Evolutionary conservation across 2,329 filamentous ascomycete genomes (phyloP).

Genomic region (Penicillium sp.): DNA sequence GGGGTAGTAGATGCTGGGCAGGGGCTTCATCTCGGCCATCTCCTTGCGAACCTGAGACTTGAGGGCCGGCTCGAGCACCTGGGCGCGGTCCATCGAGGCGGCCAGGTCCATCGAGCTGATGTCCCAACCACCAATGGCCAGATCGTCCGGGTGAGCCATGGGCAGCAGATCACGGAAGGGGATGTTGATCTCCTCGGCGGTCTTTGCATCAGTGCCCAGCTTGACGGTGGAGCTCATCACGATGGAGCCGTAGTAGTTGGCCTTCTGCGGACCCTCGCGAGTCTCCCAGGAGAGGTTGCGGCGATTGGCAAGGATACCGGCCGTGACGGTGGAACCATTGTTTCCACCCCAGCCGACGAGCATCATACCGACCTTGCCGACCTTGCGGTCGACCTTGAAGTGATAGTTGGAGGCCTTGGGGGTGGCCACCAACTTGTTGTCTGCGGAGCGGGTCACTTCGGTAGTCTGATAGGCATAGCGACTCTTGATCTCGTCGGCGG

Average conservation of each 20-base stretch:
- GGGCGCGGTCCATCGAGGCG: conserved; percentile 91
- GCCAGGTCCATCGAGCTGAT: conserved; percentile 90
- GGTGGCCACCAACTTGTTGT: conserved; percentile 79
- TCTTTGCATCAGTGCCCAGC: conserved; percentile 84
- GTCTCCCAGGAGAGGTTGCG: conserved; percentile 88
- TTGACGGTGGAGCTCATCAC: conserved; percentile 98
- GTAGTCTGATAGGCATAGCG: conserved; percentile 98
- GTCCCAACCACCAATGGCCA: conserved; percentile 95
- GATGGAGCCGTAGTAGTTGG: conserved; percentile 98
- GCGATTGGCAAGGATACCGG: conserved; percentile 95
- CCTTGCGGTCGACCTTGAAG: conserved; percentile 94
- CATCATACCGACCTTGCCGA: conserved; percentile 96
- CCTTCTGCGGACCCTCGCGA: conserved; percentile 78
- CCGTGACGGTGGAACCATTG: conserved; percentile 96
- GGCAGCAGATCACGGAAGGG: conserved; percentile 93
- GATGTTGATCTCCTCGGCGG: conserved; percentile 88
- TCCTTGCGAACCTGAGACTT: conserved; percentile 91
- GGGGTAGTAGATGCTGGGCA: conserved; percentile 97
- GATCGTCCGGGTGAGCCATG: conserved; percentile 96
- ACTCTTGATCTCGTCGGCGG: conserved; percentile 83
- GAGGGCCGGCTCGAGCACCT: conserved; percentile 91
- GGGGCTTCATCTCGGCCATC: conserved; percentile 83
- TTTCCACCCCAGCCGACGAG: conserved; percentile 97
- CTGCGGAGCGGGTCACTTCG: conserved; percentile 69
- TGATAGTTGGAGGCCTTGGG: conserved; percentile 91